Base-by-base conservation (phyloP, 768 basidiomycete genomes). In the Naganishia kalamii region DNA sequence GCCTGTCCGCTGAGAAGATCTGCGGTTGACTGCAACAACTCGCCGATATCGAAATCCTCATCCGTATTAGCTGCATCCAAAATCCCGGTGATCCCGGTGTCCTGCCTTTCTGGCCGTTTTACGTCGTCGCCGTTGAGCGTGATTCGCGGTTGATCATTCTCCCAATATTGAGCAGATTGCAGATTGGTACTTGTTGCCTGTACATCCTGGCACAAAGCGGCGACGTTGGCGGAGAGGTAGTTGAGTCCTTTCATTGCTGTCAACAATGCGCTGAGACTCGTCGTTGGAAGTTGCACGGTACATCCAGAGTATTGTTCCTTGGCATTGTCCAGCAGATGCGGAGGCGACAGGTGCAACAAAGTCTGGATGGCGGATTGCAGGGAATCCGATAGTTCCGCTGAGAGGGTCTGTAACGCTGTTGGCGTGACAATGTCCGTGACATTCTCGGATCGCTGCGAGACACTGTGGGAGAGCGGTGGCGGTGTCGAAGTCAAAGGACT, bases 261-360 rank as follows among this genome's bases (percentile, higher is more conserved):
- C 75, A 96, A 85, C 76, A 97, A 82, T 41, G 90, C 89, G 19
- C 89, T 88, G 78, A 97, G 83, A 69, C 88, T 90, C 6, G 91
- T 84, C 0, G 89, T 89, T 11, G 92, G 93, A 47, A 96, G 84
- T 40, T 89, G 86, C 27, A 97, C 78, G 1, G 91, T 84, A 76
- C 90, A 94, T 27, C 90, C 88, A 1, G 92, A 88, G 73, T 92
- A 88, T 74, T 92, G 92, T 73, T 97, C 92, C 77, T 89, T 93
- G 2, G 88, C 87, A n/a, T 89, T 85, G 74, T 96, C 92, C 49
- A 96, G 83, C 21, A 96, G 80, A 77, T 97, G 93, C 0, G 88
- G 85, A 3, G 92, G 92, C 0, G 89, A 89, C 68, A 96, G 82
- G 72, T 93, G 91, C 2, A 96, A 83, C 70, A 97, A 84, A 1